Evolutionary conservation across 225 moss, liverwort and hornwort genomes (phyloP), one percentile per base, ranked within the genome.

Genomic region (Marchantia paleacea): DNA sequence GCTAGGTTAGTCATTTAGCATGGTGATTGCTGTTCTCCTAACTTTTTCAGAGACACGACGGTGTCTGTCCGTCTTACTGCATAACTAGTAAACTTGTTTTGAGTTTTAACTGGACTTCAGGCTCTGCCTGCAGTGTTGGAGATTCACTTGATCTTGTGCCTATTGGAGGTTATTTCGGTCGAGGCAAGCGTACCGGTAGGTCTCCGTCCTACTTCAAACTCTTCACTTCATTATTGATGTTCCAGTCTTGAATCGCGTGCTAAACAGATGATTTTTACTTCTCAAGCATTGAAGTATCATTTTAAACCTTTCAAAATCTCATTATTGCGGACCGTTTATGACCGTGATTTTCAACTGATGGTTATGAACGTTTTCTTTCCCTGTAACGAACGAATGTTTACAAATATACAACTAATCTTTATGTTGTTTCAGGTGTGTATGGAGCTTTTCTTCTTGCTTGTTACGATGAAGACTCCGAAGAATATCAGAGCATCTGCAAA

Each of bases 401-500:
- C n/a, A 54, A 16, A 16, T 12, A 24, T 53, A 22, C n/a, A 25
- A 16, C 65, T 39, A 39, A 39, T 39, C 39, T 39, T 5, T 39
- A 55, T 28, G 25, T 55, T 62, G 53, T 81, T 84, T 75, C 88
- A 99, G 97, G 97, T 85, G 89, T 99, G 22, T 99, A 95, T 87
- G 97, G 97, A 70, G 93, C 93, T 63, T 99, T 93, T 75, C 83
- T 99, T 83, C 78, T 99, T 81, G 99, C 99, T 62, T 99, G 99
- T 78, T 99, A 90, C 69, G 95, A 95, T 78, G 95, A 94, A 16
- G 90, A 91, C 57, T 87, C 89, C 67, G 99, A 99, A 83, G 90
- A 92, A 83, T 99, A 92, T 83, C 99, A 99, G 79, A 99, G 99
- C 78, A 95, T 99, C 89, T 99, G 99, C 89, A 95, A 95, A 92